A percentile compares a stretch with the other conserved stretches of the same genome.
These are phyloP conservation scores for Backusella liffmaniae DNA, from an alignment of 192 early-diverging fungal species.

Conservation along the genomic window DNA sequence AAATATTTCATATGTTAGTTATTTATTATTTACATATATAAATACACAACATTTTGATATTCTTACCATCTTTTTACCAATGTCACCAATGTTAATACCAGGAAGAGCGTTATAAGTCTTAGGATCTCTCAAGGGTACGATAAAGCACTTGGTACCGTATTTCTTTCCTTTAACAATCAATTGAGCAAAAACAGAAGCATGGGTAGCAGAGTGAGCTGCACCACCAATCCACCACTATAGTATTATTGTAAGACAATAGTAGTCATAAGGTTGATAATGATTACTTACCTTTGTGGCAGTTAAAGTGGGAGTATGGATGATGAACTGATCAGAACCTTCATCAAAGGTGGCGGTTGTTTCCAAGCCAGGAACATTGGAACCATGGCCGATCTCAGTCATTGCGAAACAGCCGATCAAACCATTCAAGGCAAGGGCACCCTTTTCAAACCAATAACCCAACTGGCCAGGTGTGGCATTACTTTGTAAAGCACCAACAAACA, in stretches of 20 bases:
- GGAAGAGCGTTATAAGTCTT: conserved; percentile 75
- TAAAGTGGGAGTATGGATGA: conserved; percentile 78
- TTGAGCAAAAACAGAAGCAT: conserved; percentile 81
- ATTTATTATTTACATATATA: neutral
- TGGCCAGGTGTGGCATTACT: conserved; percentile 85
- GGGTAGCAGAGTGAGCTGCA: conserved; percentile 86
- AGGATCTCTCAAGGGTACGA: conserved; percentile 86
- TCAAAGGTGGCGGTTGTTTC: conserved; percentile 93
- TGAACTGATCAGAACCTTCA: conserved; percentile 77
- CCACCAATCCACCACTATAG: conserved; percentile 92
- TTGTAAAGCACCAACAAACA: conserved; percentile 89
- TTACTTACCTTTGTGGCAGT: conserved; percentile 72
- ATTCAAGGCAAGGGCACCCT: conserved; percentile 81
- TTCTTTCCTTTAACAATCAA: conserved; percentile 78
- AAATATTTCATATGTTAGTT: neutral
- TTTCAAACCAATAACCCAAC: conserved; percentile 82
- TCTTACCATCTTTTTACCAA: conserved; percentile 89
- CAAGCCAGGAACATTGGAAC: conserved; percentile 85
- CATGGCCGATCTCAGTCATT: conserved; percentile 90
- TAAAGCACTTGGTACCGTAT: conserved; percentile 87
- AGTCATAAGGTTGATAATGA: neutral
- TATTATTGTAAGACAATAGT: neutral
- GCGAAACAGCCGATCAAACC: conserved; percentile 89
- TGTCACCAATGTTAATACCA: conserved; percentile 88
- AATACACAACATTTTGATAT: neutral